Conservation (phyloP, 2,329 filamentous ascomycete genomes). For the Rugonectria rugulosa region DNA sequence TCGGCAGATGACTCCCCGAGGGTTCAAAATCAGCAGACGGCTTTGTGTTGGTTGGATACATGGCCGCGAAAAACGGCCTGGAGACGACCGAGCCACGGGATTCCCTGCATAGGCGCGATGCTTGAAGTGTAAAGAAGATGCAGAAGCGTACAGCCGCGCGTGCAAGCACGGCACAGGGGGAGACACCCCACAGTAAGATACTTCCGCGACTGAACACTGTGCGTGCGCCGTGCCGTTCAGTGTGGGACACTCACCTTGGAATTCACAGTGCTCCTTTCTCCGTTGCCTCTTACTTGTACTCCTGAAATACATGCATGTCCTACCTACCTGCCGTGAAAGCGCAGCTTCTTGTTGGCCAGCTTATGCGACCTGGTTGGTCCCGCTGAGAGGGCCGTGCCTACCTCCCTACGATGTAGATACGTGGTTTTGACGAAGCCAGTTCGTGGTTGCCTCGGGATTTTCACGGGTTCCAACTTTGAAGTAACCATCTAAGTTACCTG, state of each 20-base stretch:
- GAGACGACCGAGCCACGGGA: conserved; percentile 23
- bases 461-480: too few relatives aligned
- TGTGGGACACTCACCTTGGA: not conserved
- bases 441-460: not conserved
- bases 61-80: conserved; percentile 15
- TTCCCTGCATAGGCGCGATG: conserved; percentile 30
- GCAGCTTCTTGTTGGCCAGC: conserved; percentile 10
- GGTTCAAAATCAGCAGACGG: conserved; percentile 14
- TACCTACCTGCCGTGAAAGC: too few relatives aligned
- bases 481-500: too few relatives aligned
- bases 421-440: conserved; percentile 1
- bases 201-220: conserved; percentile 30
- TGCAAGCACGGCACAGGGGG: conserved; percentile 31
- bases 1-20: conserved; percentile 17
- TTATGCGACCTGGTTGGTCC: conserved; percentile 2
- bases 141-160: conserved; percentile 36
- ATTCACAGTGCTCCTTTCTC: too few relatives aligned
- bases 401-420: too few relatives aligned
- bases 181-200: conserved; percentile 28
- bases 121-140: conserved; percentile 28
- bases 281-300: too few relatives aligned
- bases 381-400: conserved; percentile 11
- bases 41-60: conserved; percentile 22
- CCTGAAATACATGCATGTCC: too few relatives aligned
- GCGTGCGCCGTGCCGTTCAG: too few relatives aligned